Conservation (phyloP, 73 alveolate genomes). For the Tetrahymena borealis region DNA sequence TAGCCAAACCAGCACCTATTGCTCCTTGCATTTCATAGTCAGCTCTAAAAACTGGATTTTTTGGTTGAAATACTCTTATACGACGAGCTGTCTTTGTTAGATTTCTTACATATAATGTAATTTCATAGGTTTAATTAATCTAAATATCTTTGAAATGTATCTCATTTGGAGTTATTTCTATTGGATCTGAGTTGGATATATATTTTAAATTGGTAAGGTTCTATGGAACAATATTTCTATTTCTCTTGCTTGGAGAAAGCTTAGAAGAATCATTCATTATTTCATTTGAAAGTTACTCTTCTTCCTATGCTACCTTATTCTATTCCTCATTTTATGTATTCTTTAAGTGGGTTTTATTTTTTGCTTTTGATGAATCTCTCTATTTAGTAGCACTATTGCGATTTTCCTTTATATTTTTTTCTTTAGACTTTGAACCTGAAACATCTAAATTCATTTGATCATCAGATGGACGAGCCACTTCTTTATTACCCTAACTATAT, state of each 20-base stretch:
- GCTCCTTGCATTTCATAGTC: slow-evolving; percentile 75
- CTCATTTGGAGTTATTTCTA: background rate
- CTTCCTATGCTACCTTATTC: background rate
- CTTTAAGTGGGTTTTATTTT: background rate
- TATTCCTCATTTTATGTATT: background rate
- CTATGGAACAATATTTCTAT: background rate
- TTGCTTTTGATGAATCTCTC: background rate
- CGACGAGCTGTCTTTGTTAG: slow-evolving; percentile 82
- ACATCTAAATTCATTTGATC: background rate
- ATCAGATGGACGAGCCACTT: background rate
- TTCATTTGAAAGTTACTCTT: background rate
- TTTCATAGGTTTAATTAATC: background rate
- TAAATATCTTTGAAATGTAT: background rate
- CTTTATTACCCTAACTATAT: background rate
- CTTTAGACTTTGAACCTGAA: background rate
- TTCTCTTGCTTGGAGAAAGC: background rate
- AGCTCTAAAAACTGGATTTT: slow-evolving; percentile 61
- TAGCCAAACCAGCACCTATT: slow-evolving; percentile 90
- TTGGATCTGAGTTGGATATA: background rate
- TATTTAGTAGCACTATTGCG: background rate
- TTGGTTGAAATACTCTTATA: slow-evolving; percentile 85
- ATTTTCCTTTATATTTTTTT: background rate
- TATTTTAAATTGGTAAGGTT: background rate
- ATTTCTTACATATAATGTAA: slow-evolving; percentile 28
- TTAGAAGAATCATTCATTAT: background rate